Evolutionary conservation across 176 grass and related monocot genomes (phyloP).

Genomic region (Hordeum marinum): DNA sequence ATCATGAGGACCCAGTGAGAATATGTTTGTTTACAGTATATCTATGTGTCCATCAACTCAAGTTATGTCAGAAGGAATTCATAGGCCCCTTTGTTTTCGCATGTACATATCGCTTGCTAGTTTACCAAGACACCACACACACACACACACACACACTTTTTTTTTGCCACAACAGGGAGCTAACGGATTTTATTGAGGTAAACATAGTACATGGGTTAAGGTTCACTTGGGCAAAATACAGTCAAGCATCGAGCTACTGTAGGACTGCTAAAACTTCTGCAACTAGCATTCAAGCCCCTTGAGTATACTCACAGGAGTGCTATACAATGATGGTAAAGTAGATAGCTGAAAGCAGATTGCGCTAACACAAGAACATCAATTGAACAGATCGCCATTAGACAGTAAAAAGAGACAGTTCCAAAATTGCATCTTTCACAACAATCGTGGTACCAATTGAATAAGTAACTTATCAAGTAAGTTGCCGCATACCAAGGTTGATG

Average conservation of each 20-base stretch:
- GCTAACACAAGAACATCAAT: conserved; percentile 11
- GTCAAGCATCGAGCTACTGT: conserved; percentile 17
- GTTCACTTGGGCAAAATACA: background rate
- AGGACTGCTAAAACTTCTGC: background rate
- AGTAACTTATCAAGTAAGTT: conserved; percentile 11
- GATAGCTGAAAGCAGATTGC: conserved; percentile 9
- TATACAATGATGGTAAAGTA: background rate
- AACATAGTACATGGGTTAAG: background rate
- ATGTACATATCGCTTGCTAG: background rate
- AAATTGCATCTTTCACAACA: conserved; percentile 8
- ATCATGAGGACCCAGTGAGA: background rate
- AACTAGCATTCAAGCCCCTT: conserved; percentile 11
- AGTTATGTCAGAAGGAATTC: background rate
- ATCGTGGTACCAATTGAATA: conserved; percentile 8
- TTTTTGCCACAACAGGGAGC: background rate
- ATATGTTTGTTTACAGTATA: background rate
- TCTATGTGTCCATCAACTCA: background rate
- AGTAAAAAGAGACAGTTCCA: background rate
- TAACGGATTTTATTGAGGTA: background rate
- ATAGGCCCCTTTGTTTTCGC: background rate
- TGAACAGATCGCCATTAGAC: conserved; percentile 4
- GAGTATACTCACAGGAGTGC: background rate
- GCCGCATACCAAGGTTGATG: conserved; percentile 86
- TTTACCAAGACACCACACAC: background rate
- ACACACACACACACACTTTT: no score